Conservation (phyloP, 768 basidiomycete species). For the Trametes gibbosa region DNA sequence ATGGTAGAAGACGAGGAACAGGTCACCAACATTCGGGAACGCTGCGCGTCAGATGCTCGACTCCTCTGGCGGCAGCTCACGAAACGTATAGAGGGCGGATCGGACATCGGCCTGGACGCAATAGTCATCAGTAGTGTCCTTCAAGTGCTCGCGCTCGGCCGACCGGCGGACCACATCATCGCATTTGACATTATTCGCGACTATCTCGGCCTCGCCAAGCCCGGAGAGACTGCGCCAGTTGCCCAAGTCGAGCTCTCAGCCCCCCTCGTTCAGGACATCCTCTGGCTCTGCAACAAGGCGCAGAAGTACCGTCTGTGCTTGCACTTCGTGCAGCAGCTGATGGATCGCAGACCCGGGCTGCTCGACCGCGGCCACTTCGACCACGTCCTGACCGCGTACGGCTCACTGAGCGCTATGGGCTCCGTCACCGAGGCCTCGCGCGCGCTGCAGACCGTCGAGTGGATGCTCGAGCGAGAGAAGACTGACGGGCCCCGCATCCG, state of each 20-base stretch:
- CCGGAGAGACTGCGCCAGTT: slow-evolving; percentile 39
- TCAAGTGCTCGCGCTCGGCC: slow-evolving; percentile 53
- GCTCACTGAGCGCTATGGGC: slow-evolving; percentile 38
- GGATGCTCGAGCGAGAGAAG: slow-evolving; percentile 54
- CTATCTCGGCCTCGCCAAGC: slow-evolving; percentile 57
- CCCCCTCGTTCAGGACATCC: slow-evolving; percentile 50
- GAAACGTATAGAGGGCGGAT: slow-evolving; percentile 46
- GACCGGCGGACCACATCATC: slow-evolving; percentile 56
- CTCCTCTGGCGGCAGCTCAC: slow-evolving; percentile 68
- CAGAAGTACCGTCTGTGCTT: slow-evolving; percentile 46
- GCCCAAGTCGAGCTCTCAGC: slow-evolving; percentile 41
- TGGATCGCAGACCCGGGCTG: slow-evolving; percentile 42
- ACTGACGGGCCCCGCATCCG: slow-evolving; percentile 26
- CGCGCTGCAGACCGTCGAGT: slow-evolving; percentile 60
- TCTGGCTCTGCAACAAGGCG: slow-evolving; percentile 53
- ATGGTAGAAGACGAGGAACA: slow-evolving; percentile 19
- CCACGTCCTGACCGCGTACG: slow-evolving; percentile 55
- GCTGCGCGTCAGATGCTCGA: slow-evolving; percentile 64
- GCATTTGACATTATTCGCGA: slow-evolving; percentile 63
- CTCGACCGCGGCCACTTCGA: slow-evolving; percentile 58
- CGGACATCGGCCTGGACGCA: slow-evolving; percentile 51
- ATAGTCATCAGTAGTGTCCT: slow-evolving; percentile 52
- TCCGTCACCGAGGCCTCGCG: slow-evolving; percentile 42
- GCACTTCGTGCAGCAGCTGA: slow-evolving; percentile 59
- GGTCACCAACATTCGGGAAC: slow-evolving; percentile 25